phyloP scores from a whole-genome alignment of 2,329 filamentous ascomycete genomes.

The Ambrosiella xylebori region DNA sequence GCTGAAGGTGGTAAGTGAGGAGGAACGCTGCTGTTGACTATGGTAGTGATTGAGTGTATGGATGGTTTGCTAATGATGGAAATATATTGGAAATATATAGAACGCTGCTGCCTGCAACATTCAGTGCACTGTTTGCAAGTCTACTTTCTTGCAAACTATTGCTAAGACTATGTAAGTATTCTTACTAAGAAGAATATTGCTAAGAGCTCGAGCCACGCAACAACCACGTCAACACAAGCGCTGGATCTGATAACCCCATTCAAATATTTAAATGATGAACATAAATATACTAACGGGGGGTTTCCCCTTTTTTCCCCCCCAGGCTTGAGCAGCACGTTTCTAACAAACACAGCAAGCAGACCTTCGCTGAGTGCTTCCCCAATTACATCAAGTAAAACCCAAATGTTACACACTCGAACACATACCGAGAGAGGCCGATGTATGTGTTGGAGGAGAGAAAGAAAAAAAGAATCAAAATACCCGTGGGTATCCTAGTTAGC shows the following conservation, averaged over 20 bases:
- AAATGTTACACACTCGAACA: too few relatives aligned
- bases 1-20: slow-evolving; percentile 42
- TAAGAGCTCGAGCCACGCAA: neutral
- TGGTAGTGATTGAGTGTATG: neutral
- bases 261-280: too few relatives aligned
- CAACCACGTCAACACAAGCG: too few relatives aligned
- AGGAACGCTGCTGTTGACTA: too few relatives aligned
- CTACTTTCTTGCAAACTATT: slow-evolving; percentile 63
- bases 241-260: too few relatives aligned
- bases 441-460: neutral
- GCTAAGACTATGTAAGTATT: slow-evolving; percentile 45
- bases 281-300: neutral
- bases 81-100: slow-evolving; percentile 22
- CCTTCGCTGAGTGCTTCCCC: slow-evolving; percentile 54
- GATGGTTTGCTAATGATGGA: neutral
- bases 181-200: neutral
- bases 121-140: slow-evolving; percentile 60
- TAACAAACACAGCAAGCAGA: slow-evolving; percentile 58
- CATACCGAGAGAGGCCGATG: too few relatives aligned
- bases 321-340: slow-evolving; percentile 53
- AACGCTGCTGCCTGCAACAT: slow-evolving; percentile 60
- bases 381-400: slow-evolving; percentile 14
- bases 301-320: neutral
- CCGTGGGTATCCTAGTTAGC: neutral
- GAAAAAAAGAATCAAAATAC: neutral